Percentiles rank a stretch among this genome's conserved stretches.
phyloP scores from a whole-genome alignment of 2,329 filamentous ascomycete genomes.

The Saccharata proteae region DNA sequence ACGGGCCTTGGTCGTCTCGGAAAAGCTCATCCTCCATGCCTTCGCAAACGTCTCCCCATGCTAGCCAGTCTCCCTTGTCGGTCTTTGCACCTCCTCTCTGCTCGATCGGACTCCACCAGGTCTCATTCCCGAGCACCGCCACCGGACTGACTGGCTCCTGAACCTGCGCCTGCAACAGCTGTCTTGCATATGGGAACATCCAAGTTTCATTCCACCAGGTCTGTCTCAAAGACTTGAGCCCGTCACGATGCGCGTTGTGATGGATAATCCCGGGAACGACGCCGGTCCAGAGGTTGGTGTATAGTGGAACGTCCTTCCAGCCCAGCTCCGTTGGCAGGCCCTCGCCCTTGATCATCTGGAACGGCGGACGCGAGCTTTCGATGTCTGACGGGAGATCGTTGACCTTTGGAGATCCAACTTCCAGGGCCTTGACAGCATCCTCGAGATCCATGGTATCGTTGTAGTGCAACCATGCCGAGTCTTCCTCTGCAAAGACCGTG shows the following conservation, averaged over 20 bases:
- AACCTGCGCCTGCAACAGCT: slow-evolving; percentile 19
- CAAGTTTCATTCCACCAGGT: neutral
- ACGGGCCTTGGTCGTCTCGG: slow-evolving; percentile 32
- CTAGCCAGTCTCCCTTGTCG: slow-evolving; percentile 33
- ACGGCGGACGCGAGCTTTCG: neutral
- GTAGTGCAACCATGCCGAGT: neutral
- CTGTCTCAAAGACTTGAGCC: too few species aligned
- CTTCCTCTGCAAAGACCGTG: slow-evolving; percentile 6
- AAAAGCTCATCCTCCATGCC: slow-evolving; percentile 34
- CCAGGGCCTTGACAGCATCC: neutral
- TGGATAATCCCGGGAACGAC: slow-evolving; percentile 33
- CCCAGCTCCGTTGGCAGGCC: slow-evolving; percentile 22
- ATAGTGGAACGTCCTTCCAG: slow-evolving; percentile 33
- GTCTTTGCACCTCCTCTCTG: slow-evolving; percentile 26
- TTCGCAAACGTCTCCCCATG: slow-evolving; percentile 31
- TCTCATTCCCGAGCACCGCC: slow-evolving; percentile 12
- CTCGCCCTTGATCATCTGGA: slow-evolving; percentile 12
- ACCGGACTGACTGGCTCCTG: slow-evolving; percentile 13
- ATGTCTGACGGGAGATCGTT: slow-evolving; percentile 24
- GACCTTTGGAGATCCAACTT: neutral
- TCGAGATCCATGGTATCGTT: neutral
- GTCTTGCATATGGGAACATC: neutral
- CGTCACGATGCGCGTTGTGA: slow-evolving; percentile 14
- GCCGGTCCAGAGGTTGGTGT: slow-evolving; percentile 36
- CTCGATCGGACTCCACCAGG: slow-evolving; percentile 40